These are phyloP conservation scores for Hirschioporus abietinus DNA, from an alignment of 768 basidiomycete genomes.

Conservation along the genomic window DNA sequence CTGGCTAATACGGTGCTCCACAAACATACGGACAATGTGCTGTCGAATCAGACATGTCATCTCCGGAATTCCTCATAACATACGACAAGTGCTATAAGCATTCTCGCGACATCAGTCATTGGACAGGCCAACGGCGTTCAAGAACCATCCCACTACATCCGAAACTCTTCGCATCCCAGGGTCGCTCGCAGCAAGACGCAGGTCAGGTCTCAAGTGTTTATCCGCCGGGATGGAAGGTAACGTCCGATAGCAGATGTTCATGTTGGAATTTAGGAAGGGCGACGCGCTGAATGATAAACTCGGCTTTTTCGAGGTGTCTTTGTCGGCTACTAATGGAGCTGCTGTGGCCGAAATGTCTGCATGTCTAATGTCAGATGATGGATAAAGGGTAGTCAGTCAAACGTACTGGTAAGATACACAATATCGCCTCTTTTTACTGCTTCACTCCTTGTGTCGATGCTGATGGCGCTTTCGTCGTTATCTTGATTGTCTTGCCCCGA, in stretches of 20 bases:
- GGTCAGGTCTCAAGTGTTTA: constrained; percentile 58
- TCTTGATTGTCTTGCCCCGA: constrained; percentile 34
- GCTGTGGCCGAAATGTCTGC: constrained; percentile 50
- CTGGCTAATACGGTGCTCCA: neutral
- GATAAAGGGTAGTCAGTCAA: constrained; percentile 6
- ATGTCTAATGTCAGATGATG: constrained; percentile 15
- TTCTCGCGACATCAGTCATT: neutral
- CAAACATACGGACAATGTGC: neutral
- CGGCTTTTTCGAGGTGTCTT: constrained; percentile 14
- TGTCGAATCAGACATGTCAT: neutral
- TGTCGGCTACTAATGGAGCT: constrained; percentile 25
- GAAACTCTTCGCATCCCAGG: constrained; percentile 64
- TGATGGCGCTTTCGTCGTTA: constrained; percentile 24
- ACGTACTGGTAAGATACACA: constrained; percentile 61
- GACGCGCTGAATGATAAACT: constrained; percentile 61
- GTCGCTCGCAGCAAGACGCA: constrained; percentile 66
- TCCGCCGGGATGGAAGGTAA: constrained; percentile 64
- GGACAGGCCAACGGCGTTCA: constrained; percentile 60
- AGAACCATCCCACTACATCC: constrained; percentile 64
- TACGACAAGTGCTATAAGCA: neutral
- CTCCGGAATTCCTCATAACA: neutral
- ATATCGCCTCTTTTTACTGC: constrained; percentile 67
- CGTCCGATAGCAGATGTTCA: constrained; percentile 74
- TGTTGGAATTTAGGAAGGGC: constrained; percentile 52
- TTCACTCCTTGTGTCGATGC: neutral